phyloP scores from a whole-genome alignment of 169 alveolate species.

The Theileria equi region DNA sequence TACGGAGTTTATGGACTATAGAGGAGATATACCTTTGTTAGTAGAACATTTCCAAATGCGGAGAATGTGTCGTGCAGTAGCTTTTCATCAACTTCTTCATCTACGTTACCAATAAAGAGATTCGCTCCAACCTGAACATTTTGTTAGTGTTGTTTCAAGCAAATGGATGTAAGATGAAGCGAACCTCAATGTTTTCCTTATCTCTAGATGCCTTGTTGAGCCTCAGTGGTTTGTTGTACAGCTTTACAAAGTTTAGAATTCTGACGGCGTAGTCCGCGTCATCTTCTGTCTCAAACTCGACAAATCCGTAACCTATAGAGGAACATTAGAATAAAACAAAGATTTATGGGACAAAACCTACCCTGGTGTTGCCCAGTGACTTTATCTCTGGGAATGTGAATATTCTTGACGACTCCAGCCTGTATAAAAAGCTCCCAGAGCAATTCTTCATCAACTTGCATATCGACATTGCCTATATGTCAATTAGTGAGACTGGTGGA shows the following conservation, averaged over 20 bases:
- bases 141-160: background rate
- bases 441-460: conserved; percentile 94
- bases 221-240: conserved; percentile 94
- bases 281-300: conserved; percentile 93
- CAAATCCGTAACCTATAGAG: conserved; percentile 92
- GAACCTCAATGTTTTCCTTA: conserved; percentile 90
- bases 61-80: conserved; percentile 94
- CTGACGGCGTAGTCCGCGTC: conserved; percentile 98
- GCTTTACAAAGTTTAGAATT: conserved; percentile 94
- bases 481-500: background rate
- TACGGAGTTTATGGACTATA: conserved; percentile 5
- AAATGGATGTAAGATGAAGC: no score
- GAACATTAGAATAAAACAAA: background rate
- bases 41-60: conserved; percentile 91
- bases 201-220: conserved; percentile 97
- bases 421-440: conserved; percentile 97
- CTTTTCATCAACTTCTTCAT: conserved; percentile 96
- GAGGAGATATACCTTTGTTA: conserved; percentile 54
- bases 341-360: background rate
- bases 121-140: conserved; percentile 92
- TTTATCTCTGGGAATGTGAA: conserved; percentile 96
- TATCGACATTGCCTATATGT: conserved; percentile 90
- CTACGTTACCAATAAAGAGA: conserved; percentile 96
- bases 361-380: conserved; percentile 76
- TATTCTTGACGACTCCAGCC: conserved; percentile 95